A percentile compares a stretch with the other conserved stretches of the same genome.
Evolutionary conservation across 2,329 filamentous ascomycete species (phyloP).

Genomic region (Apiospora pterosperma): DNA sequence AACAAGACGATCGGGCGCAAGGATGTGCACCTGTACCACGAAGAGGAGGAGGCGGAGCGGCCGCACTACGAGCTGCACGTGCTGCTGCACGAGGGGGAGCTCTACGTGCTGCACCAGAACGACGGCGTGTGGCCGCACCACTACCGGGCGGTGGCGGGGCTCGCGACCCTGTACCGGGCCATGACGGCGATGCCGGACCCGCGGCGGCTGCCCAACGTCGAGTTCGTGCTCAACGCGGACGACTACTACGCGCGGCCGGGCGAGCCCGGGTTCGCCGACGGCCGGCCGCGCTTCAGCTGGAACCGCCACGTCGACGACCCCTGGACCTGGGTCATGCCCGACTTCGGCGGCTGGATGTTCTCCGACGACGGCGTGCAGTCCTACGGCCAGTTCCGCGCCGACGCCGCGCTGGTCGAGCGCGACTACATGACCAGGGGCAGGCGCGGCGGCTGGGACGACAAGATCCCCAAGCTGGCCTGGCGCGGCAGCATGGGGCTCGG

Average conservation of each 20-base stretch:
- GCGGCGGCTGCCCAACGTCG: slow-evolving; percentile 16
- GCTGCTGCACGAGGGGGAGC: background rate
- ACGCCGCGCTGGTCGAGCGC: slow-evolving; percentile 13
- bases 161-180: slow-evolving; percentile 17
- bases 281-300: slow-evolving; percentile 17
- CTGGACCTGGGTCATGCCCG: slow-evolving; percentile 20
- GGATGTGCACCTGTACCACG: background rate
- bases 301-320: slow-evolving; percentile 14
- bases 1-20: background rate
- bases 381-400: slow-evolving; percentile 19
- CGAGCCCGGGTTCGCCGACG: slow-evolving; percentile 12
- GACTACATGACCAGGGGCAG: slow-evolving; percentile 7
- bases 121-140: slow-evolving; percentile 6
- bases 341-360: slow-evolving; percentile 21
- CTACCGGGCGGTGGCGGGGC: slow-evolving; percentile 16
- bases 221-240: slow-evolving; percentile 20
- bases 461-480: slow-evolving; percentile 25
- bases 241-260: slow-evolving; percentile 7
- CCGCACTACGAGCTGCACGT: background rate
- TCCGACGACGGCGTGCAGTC: slow-evolving; percentile 19
- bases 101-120: background rate
- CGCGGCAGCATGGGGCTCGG: slow-evolving; percentile 27
- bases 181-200: slow-evolving; percentile 15
- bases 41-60: background rate
- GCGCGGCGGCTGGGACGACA: slow-evolving; percentile 18